Evolutionary conservation across 2,329 filamentous ascomycete species (phyloP), one percentile per base, ranked within the genome.

Genomic region (Pseudogymnoascus sp.): DNA sequence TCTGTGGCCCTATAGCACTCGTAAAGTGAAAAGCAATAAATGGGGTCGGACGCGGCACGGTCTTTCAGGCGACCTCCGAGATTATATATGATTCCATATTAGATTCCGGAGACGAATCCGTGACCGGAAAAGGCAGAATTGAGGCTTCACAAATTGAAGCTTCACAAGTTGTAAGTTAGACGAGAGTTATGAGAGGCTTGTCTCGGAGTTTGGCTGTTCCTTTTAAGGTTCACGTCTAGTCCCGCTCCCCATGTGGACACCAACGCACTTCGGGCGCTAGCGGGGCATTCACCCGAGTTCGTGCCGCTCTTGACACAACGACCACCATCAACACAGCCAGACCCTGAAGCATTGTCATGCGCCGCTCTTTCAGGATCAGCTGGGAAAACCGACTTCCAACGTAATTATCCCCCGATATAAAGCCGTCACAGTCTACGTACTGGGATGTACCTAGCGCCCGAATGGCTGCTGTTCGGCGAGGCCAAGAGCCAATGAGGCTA

Each of bases 401-500:
- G 28, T 56, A 56, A 56, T 11, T 2, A 56, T 18, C n/a, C 28
- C 18, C 11, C n/a, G 50, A 56, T 36, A 56, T 31, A 34, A 18
- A 11, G 28, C 16, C 50, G 11, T 31, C 28, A 34, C 18, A 34
- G 28, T 36, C 11, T 56, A 14, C 21, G 50, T 56, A 56, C 50
- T 56, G 28, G n/a, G 50, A 56, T 56, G 50, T 56, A 56, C 50
- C 50, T 36, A 16, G 50, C 50, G 50, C 28, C 28, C n/a, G 28
- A 34, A 73, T 73, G 72, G 69, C 72, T 38, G 67, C 71, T 60
- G 65, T 67, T 59, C 67, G 69, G 69, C 64, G 71, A 72, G 72
- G 70, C 66, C 72, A 72, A 67, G 66, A 61, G 68, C 71, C 71
- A 25, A 63, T 73, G 44, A 73, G 68, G 59, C 63, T 73, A 63